Percentiles rank a stretch among this genome's conserved stretches.
phyloP scores from a whole-genome alignment of 495 filamentous ascomycete species.

The Parathielavia appendiculata region DNA sequence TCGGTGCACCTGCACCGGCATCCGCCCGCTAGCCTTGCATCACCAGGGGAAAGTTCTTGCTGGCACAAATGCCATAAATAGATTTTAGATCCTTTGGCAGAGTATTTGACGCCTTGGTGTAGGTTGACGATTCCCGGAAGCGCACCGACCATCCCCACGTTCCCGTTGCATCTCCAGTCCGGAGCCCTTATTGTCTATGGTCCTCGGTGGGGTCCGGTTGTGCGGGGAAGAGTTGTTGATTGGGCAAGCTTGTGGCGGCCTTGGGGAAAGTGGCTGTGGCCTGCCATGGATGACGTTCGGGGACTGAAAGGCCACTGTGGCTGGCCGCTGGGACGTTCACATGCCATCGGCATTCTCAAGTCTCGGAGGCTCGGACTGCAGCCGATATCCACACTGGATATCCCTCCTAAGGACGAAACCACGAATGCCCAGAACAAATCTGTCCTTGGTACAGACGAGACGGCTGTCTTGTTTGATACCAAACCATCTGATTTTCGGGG shows the following conservation, averaged over 20 bases:
- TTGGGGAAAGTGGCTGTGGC: slow-evolving; percentile 14
- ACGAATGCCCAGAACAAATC: too few relatives aligned
- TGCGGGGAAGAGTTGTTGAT: slow-evolving; percentile 19
- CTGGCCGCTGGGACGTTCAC: slow-evolving; percentile 21
- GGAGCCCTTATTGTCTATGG: not conserved
- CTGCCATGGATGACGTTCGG: slow-evolving; percentile 11
- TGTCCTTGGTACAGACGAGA: too few relatives aligned
- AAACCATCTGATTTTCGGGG: too few relatives aligned
- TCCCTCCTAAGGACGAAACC: not conserved
- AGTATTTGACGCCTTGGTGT: too few relatives aligned
- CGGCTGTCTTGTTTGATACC: too few relatives aligned
- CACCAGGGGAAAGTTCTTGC: not conserved
- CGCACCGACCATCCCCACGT: not conserved
- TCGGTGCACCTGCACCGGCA: not conserved
- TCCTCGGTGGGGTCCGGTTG: not conserved
- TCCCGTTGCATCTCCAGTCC: not conserved
- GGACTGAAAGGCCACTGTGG: slow-evolving; percentile 15
- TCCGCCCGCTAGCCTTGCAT: not conserved
- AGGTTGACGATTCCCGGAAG: too few relatives aligned
- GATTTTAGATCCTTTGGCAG: not conserved
- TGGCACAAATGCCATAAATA: not conserved
- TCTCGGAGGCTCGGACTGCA: not conserved
- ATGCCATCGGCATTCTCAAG: slow-evolving; percentile 14
- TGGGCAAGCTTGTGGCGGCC: slow-evolving; percentile 1
- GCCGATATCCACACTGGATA: not conserved